A percentile compares a stretch with the other conserved stretches of the same genome.
phyloP scores from a whole-genome alignment of 2,329 filamentous ascomycete genomes.

The Claviceps digitariae region DNA sequence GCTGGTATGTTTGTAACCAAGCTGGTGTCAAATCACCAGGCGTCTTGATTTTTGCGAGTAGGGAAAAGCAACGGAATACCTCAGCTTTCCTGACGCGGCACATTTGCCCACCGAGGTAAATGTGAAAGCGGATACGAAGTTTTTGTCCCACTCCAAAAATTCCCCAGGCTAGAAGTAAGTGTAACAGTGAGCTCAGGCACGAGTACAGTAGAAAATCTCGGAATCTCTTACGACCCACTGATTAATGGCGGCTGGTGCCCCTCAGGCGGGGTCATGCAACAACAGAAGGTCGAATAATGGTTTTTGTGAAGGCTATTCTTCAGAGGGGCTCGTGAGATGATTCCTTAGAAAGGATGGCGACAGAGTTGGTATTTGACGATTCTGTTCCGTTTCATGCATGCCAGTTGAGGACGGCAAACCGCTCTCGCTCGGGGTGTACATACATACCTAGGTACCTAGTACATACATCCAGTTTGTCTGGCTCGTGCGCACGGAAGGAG shows the following conservation, averaged over 20 bases:
- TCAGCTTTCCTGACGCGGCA: neutral
- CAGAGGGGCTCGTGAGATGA: neutral
- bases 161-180: neutral
- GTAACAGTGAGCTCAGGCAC: neutral
- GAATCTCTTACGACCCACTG: neutral
- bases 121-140: neutral
- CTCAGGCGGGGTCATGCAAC: neutral
- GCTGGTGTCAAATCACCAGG: neutral
- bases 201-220: neutral
- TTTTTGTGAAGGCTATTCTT: neutral
- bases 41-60: neutral
- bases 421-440: no score
- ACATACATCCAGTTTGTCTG: neutral
- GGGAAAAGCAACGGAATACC: neutral
- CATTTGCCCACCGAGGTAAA: neutral
- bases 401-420: neutral
- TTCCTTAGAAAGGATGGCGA: neutral
- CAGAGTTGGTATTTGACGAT: neutral
- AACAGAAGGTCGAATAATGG: neutral
- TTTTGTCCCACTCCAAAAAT: neutral
- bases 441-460: no score
- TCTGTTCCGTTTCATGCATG: neutral
- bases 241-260: neutral
- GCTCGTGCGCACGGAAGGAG: neutral
- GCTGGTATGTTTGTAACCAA: neutral